Conservation (phyloP, 2,329 filamentous ascomycete genomes). For the Scytalidium lignicola region DNA sequence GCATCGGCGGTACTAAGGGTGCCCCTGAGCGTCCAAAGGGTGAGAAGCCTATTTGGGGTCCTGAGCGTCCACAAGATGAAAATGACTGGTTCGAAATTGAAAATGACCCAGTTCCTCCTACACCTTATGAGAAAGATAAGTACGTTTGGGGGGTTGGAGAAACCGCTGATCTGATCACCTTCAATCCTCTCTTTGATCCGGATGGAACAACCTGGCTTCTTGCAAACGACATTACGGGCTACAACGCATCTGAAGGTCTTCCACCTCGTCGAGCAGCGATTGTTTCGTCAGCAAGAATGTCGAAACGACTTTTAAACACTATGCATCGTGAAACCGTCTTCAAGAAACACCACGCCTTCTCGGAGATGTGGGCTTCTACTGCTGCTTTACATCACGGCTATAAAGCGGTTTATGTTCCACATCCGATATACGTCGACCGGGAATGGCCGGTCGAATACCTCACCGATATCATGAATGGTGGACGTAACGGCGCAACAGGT, state of each 20-base stretch:
- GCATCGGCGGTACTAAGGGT: conserved; percentile 33
- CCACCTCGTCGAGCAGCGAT: conserved; percentile 78
- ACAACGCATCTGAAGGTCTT: conserved; percentile 60
- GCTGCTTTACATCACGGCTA: conserved; percentile 85
- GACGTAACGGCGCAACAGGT: conserved; percentile 69
- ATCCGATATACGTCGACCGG: conserved; percentile 83
- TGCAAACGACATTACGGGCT: conserved; percentile 77
- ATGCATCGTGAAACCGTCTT: conserved; percentile 90
- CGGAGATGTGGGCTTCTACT: conserved; percentile 93
- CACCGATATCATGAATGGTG: conserved; percentile 74
- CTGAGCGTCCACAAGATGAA: conserved; percentile 61
- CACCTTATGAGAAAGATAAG: conserved; percentile 69
- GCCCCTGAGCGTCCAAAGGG: conserved; percentile 28
- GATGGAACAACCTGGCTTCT: conserved; percentile 81
- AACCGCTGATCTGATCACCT: conserved; percentile 84
- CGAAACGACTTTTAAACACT: conserved; percentile 67
- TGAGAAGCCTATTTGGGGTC: conserved; percentile 77
- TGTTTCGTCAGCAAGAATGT: conserved; percentile 83
- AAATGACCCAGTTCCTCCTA: conserved; percentile 69
- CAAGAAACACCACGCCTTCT: conserved; percentile 84
- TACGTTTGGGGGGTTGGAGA: conserved; percentile 86
- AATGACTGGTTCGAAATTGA: conserved; percentile 68
- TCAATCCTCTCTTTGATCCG: conserved; percentile 90
- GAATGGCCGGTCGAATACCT: conserved; percentile 78
- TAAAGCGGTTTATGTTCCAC: conserved; percentile 87